These are phyloP conservation scores for Articulospora tetracladia DNA, from an alignment of 495 filamentous ascomycete species.

Conservation along the genomic window DNA sequence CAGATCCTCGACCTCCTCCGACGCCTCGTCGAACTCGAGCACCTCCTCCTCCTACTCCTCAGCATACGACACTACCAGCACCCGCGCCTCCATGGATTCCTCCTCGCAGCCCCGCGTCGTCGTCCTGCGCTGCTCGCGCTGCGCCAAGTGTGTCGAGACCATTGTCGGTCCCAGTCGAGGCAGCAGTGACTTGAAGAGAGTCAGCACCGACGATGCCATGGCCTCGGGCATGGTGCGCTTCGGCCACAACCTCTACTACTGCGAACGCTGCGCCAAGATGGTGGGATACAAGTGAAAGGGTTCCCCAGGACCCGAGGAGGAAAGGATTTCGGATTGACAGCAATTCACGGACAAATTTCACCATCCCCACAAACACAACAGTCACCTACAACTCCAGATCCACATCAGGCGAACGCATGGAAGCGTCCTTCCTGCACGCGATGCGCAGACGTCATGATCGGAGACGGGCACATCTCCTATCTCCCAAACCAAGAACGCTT, in stretches of 20 bases:
- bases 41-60: slow-evolving; percentile 35
- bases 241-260: slow-evolving; percentile 78
- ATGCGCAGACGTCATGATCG: too few relatives aligned
- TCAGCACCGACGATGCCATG: slow-evolving; percentile 46
- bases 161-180: slow-evolving; percentile 20
- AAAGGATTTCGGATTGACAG: not conserved
- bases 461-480: too few relatives aligned
- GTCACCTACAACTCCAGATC: too few relatives aligned
- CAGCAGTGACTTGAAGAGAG: slow-evolving; percentile 3
- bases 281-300: slow-evolving; percentile 64
- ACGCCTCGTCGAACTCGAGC: slow-evolving; percentile 31
- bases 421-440: too few relatives aligned
- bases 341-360: not conserved
- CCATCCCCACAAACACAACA: too few relatives aligned
- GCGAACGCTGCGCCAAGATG: slow-evolving; percentile 66
- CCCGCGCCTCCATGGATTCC: slow-evolving; percentile 16
- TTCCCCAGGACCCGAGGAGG: not conserved
- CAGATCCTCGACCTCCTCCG: slow-evolving; percentile 28
- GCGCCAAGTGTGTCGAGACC: slow-evolving; percentile 49
- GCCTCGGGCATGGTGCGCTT: slow-evolving; percentile 60
- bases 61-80: slow-evolving; percentile 26
- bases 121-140: slow-evolving; percentile 51
- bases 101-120: slow-evolving; percentile 45
- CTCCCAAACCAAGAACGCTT: too few relatives aligned
- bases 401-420: too few relatives aligned